Evolutionary conservation across 495 filamentous ascomycete genomes (phyloP), one percentile per base, ranked within the genome.

Genomic region (Podospora pseudopauciseta): DNA sequence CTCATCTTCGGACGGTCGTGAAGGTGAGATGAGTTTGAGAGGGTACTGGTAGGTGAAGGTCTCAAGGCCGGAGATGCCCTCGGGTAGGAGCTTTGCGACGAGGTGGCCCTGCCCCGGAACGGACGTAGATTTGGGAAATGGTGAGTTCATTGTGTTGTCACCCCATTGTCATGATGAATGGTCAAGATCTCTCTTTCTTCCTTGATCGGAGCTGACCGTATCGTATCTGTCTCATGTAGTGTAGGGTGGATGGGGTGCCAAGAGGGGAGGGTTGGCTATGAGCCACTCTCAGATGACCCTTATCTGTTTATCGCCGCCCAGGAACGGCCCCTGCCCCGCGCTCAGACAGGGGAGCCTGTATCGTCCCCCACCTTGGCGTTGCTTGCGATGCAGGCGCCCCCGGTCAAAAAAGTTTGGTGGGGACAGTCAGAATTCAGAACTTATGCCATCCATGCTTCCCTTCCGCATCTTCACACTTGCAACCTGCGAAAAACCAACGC

Each of bases 41-140:
- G 95, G 95, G 75, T 97, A 99, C 76, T 95, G 91, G 79, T 94
- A 98, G 49, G 87, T 88, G 67, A 97, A 85, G 26, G 84, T 86
- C 61, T 88, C 87, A 20, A 97, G 86, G 19, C 89, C 86, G 0
- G 92, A 90, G 54, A 85, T 86, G 5, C 85, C 81, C 16, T 92
- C 89, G 19, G 93, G 91, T 13, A 91, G 86, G 9, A 93, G 82
- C 9, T 86, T 85, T 32, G 92, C 87, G 56, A 90, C 82, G 73
- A 97, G 90, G 66, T 81, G 84, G 64, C 95, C 95, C 65, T 92
- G 83, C 23, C 95, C 95, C 5, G 93, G 85, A 53, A 82, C 83
- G 19, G 90, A 90, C 18, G 90, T 85, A 58, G 89, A 89, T 44
- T 86, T 80, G 67, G 89, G 87, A 73, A 96, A 97, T 16, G 84